Conservation (phyloP, 2,329 filamentous ascomycete genomes). For the Fusarium subtropicale region DNA sequence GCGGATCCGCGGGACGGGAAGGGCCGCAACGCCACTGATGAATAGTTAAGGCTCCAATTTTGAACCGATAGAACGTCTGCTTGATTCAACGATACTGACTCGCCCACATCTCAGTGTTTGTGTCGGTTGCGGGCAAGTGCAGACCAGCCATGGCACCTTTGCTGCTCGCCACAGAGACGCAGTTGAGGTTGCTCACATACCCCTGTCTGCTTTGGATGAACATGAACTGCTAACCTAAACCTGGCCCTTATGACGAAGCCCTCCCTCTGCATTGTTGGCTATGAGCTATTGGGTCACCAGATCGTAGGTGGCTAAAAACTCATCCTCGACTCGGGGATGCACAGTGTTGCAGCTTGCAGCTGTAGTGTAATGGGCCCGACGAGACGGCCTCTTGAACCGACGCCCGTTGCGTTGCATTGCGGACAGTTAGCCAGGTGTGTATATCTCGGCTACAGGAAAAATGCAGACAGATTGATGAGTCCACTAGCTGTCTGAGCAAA, state of each 20-base stretch:
- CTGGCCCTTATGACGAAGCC: constrained; percentile 32
- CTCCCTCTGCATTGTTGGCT: constrained; percentile 22
- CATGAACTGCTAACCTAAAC: constrained; percentile 3
- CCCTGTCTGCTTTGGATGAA: constrained; percentile 5
- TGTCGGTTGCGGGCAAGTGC: neutral
- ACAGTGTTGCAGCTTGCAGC: constrained; percentile 42
- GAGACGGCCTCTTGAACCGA: constrained; percentile 14
- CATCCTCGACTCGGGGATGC: constrained; percentile 42
- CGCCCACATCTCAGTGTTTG: neutral
- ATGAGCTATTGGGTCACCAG: constrained; percentile 36
- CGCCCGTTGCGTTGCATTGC: constrained; percentile 7
- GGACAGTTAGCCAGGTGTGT: constrained; percentile 1
- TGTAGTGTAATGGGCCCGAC: constrained; percentile 26
- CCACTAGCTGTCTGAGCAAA: neutral
- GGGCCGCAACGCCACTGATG: constrained; percentile 43
- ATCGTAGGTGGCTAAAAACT: constrained; percentile 20
- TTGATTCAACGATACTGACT: constrained; percentile 8
- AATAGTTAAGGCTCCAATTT: constrained; percentile 18
- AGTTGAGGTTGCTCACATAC: neutral
- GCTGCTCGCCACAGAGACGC: constrained; percentile 6
- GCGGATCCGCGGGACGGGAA: constrained; percentile 44
- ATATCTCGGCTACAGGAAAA: constrained; percentile 27
- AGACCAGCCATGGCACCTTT: neutral
- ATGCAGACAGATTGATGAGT: constrained; percentile 2
- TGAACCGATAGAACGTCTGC: constrained; percentile 8